A percentile compares a stretch with the other conserved stretches of the same genome.
Conservation (phyloP, 2,329 filamentous ascomycete species). For the Graphiopsis chlorocephala region DNA sequence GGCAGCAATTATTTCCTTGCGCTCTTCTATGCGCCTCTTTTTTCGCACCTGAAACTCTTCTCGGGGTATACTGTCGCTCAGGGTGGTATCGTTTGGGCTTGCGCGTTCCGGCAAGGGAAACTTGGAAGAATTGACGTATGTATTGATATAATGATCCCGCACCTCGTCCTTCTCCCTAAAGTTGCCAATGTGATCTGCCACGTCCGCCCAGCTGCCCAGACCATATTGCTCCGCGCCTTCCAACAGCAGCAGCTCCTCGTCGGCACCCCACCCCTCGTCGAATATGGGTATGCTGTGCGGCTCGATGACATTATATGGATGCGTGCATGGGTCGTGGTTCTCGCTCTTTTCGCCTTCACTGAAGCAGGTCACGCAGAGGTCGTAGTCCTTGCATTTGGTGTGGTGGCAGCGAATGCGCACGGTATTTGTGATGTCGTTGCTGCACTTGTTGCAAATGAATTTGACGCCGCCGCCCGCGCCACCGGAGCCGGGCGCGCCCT, state of each 20-base stretch:
- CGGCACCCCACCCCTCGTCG: slow-evolving; percentile 90
- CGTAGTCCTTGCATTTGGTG: slow-evolving; percentile 82
- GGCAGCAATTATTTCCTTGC: slow-evolving; percentile 82
- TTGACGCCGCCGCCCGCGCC: slow-evolving; percentile 54
- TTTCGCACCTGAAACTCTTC: slow-evolving; percentile 92
- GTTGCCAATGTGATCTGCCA: slow-evolving; percentile 95
- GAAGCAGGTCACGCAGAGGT: slow-evolving; percentile 95
- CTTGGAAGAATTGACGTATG: slow-evolving; percentile 75
- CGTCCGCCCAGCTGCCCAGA: slow-evolving; percentile 94
- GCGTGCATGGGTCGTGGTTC: slow-evolving; percentile 80
- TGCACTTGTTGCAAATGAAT: slow-evolving; percentile 96
- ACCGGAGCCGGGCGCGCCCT: slow-evolving; percentile 29
- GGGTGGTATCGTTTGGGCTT: slow-evolving; percentile 73
- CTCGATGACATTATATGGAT: slow-evolving; percentile 91
- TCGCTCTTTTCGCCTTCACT: slow-evolving; percentile 75
- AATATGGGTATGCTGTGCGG: slow-evolving; percentile 98
- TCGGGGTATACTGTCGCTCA: slow-evolving; percentile 77
- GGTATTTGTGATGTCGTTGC: slow-evolving; percentile 93
- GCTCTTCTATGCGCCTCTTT: slow-evolving; percentile 88
- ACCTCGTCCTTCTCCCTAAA: slow-evolving; percentile 95
- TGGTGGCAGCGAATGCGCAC: slow-evolving; percentile 93
- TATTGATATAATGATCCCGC: slow-evolving; percentile 85
- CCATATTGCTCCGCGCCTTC: slow-evolving; percentile 97
- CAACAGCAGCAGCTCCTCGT: slow-evolving; percentile 88
- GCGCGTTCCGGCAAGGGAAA: slow-evolving; percentile 88